Percentiles rank a stretch among this genome's conserved stretches.
These are phyloP conservation scores for Solanum hybrid DNA, from an alignment of 305 asterid genomes.

Conservation along the genomic window DNA sequence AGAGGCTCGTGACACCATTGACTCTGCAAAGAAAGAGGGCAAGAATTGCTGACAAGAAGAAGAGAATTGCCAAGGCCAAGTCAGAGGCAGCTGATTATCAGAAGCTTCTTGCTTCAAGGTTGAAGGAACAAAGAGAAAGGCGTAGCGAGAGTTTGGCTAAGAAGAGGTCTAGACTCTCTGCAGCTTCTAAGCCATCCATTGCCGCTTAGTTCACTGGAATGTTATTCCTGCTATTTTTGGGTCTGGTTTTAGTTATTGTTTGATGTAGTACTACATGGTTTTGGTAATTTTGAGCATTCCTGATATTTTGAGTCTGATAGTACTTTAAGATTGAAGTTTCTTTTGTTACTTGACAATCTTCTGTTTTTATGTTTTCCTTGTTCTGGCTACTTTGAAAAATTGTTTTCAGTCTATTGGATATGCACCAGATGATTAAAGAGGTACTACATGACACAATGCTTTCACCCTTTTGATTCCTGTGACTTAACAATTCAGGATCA, in stretches of 20 bases:
- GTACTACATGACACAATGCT: not conserved
- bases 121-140: conserved; percentile 14
- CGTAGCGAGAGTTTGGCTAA: conserved; percentile 17
- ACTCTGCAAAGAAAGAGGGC: conserved; percentile 39
- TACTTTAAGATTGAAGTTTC: not conserved
- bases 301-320: not conserved
- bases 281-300: not conserved
- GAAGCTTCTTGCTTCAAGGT: conserved; percentile 27
- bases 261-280: not conserved
- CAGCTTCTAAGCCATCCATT: conserved; percentile 10
- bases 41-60: conserved; percentile 32
- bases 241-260: not conserved
- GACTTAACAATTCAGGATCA: not conserved
- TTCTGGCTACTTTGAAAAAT: not conserved
- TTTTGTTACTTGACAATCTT: not conserved
- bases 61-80: conserved; percentile 33
- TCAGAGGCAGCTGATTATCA: conserved; percentile 31
- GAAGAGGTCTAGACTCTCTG: conserved; percentile 14
- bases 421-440: not conserved
- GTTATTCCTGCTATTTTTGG: not conserved
- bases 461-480: not conserved
- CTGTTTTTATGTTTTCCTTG: not conserved
- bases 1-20: conserved; percentile 32
- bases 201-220: not conserved
- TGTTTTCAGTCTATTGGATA: not conserved